A percentile compares a stretch with the other conserved stretches of the same genome.
Conservation (phyloP, 78 protist genomes). For the Dictyostelium citrinum region DNA sequence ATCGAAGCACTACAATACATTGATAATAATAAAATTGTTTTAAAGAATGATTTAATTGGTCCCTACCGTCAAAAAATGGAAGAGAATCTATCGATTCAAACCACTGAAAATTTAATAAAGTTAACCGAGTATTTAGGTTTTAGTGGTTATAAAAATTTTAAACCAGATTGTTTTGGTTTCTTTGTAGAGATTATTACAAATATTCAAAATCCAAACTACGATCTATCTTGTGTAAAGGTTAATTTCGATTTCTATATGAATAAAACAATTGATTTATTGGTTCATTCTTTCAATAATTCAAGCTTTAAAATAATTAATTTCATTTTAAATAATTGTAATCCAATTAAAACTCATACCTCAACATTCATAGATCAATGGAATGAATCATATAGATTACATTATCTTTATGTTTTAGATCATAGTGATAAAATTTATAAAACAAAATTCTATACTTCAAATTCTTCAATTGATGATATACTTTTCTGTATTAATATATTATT, state of each 20-base stretch:
- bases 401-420: neutral
- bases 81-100: neutral
- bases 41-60: neutral
- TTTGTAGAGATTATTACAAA: neutral
- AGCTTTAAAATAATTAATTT: neutral
- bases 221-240: neutral
- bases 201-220: neutral
- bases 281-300: neutral
- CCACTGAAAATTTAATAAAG: neutral
- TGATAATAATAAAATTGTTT: neutral
- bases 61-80: neutral
- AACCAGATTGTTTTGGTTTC: neutral
- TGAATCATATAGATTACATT: neutral
- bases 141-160: neutral
- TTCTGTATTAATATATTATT: neutral
- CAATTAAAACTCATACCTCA: neutral
- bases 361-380: neutral
- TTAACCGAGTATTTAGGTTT: neutral
- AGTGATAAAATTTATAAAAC: neutral
- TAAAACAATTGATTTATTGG: neutral
- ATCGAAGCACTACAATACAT: neutral
- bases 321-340: neutral
- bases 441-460: neutral
- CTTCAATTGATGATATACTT: neutral
- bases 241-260: neutral